These are phyloP conservation scores for Priceomyces fermenticarens DNA, from an alignment of 805 yeast genomes.

Conservation along the genomic window DNA sequence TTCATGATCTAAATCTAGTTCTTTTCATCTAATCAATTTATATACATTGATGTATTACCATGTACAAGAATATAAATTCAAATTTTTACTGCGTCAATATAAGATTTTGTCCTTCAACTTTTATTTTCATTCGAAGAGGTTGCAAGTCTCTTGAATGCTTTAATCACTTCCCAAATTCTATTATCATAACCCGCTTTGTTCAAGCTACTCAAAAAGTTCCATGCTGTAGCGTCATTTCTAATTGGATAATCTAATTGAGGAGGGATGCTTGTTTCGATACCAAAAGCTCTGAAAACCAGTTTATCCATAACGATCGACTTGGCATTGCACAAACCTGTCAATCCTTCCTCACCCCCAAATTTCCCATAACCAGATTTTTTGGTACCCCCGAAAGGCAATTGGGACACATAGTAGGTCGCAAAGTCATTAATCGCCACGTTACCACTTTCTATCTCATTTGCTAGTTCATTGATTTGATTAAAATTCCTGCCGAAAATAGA, in stretches of 20 bases:
- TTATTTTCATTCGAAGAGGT: conserved; percentile 6
- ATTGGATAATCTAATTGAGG: conserved; percentile 91
- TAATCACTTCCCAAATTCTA: conserved; percentile 62
- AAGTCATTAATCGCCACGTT: conserved; percentile 97
- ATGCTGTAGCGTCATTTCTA: conserved; percentile 72
- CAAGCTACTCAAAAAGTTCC: conserved; percentile 81
- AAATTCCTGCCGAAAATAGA: conserved; percentile 78
- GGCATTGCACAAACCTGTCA: conserved; percentile 82
- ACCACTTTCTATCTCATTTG: conserved; percentile 69
- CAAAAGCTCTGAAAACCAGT: conserved; percentile 53
- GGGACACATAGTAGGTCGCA: conserved; percentile 94
- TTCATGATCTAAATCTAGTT: not conserved
- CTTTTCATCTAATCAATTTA: not conserved
- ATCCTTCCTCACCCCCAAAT: conserved; percentile 97
- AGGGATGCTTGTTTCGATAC: conserved; percentile 79
- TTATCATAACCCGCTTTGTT: conserved; percentile 82
- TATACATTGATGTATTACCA: not conserved
- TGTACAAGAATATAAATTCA: no score
- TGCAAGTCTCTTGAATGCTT: conserved; percentile 37
- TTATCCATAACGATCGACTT: conserved; percentile 87
- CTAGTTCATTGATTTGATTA: conserved; percentile 56
- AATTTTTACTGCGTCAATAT: no score
- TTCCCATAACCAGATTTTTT: conserved; percentile 95
- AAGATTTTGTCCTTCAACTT: not conserved
- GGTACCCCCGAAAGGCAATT: conserved; percentile 94